Evolutionary conservation across 2,329 filamentous ascomycete genomes (phyloP).

Genomic region (Colletotrichum tropicale): DNA sequence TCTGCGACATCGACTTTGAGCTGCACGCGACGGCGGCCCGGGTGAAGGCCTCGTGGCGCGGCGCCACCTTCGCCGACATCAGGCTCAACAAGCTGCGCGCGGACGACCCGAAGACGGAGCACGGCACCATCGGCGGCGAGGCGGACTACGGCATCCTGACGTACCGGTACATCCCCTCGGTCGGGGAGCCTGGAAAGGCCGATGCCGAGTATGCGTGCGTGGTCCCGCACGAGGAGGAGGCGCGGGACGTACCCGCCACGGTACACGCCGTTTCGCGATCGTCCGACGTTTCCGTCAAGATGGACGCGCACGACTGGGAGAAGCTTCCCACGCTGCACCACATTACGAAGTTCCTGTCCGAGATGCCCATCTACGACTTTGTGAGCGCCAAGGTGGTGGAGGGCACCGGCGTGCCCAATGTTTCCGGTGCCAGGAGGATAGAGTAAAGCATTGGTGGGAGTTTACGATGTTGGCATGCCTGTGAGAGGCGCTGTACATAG

Average conservation of each 20-base stretch:
- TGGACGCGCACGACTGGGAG: slow-evolving; percentile 56
- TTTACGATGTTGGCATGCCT: background rate
- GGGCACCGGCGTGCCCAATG: slow-evolving; percentile 56
- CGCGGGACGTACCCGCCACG: slow-evolving; percentile 30
- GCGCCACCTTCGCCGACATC: slow-evolving; percentile 43
- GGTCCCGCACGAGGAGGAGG: slow-evolving; percentile 37
- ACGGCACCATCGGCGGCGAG: slow-evolving; percentile 25
- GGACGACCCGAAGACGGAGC: slow-evolving; percentile 24
- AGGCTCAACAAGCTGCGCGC: slow-evolving; percentile 35
- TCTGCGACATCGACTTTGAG: slow-evolving; percentile 51
- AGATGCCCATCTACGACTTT: slow-evolving; percentile 62
- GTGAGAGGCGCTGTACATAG: background rate
- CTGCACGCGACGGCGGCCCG: slow-evolving; percentile 32
- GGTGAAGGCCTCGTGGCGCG: slow-evolving; percentile 46
- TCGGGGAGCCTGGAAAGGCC: slow-evolving; percentile 52
- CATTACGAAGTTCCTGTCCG: slow-evolving; percentile 53
- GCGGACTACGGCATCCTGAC: slow-evolving; percentile 54
- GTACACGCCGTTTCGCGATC: slow-evolving; percentile 35
- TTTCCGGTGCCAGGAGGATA: slow-evolving; percentile 29
- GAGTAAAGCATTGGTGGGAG: background rate
- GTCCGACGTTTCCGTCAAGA: slow-evolving; percentile 47
- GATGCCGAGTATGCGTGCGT: slow-evolving; percentile 58
- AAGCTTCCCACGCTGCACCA: slow-evolving; percentile 65
- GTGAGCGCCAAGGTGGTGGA: slow-evolving; percentile 60
- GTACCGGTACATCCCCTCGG: slow-evolving; percentile 62